Evolutionary conservation across 768 basidiomycete genomes (phyloP).

Genomic region (Tulasnella sp.): DNA sequence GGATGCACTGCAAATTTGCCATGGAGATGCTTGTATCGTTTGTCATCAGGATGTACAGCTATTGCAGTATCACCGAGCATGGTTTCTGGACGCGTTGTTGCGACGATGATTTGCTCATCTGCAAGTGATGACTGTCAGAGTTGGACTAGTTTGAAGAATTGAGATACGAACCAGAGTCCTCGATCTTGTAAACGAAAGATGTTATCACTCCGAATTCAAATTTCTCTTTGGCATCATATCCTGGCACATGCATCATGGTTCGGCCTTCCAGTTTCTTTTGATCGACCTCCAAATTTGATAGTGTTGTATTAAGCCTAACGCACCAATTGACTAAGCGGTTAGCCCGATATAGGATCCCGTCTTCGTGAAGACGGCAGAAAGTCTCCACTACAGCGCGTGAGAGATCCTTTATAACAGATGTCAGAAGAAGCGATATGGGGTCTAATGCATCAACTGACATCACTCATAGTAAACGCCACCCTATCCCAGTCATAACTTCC

Average conservation of each 20-base stretch:
- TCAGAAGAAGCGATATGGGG: background rate
- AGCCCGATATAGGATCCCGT: constrained; percentile 84
- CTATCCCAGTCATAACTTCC: constrained; percentile 93
- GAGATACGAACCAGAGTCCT: constrained; percentile 51
- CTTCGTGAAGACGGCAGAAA: constrained; percentile 83
- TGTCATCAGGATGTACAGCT: constrained; percentile 89
- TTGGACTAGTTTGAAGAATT: background rate
- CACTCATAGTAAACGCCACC: constrained; percentile 90
- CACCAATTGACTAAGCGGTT: constrained; percentile 99
- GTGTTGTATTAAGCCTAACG: constrained; percentile 83
- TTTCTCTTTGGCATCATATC: constrained; percentile 87
- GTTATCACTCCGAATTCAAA: constrained; percentile 96
- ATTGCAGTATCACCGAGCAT: constrained; percentile 98
- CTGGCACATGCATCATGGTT: constrained; percentile 79
- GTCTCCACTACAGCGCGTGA: constrained; percentile 83
- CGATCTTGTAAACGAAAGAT: constrained; percentile 89
- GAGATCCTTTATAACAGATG: constrained; percentile 35
- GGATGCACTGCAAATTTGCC: constrained; percentile 87
- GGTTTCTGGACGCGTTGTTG: constrained; percentile 96
- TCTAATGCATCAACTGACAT: constrained; percentile 34
- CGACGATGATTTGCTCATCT: constrained; percentile 87
- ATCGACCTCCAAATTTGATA: constrained; percentile 98
- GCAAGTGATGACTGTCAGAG: background rate
- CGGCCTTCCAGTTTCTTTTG: constrained; percentile 78
- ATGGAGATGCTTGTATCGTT: constrained; percentile 86